Evolutionary conservation across 2,329 filamentous ascomycete genomes (phyloP).

Genomic region (Diaporthe capsici): DNA sequence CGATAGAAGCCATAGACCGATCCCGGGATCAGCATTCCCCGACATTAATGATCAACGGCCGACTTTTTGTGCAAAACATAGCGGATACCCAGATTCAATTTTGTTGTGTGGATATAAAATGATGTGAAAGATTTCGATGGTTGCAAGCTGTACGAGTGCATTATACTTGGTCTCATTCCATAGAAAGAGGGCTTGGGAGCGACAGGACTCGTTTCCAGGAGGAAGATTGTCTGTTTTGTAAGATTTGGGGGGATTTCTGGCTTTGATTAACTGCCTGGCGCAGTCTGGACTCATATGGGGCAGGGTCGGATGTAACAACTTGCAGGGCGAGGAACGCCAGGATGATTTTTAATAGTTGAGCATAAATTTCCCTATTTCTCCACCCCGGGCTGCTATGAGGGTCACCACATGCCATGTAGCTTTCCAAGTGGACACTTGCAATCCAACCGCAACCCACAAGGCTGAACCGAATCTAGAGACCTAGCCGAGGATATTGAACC

Average conservation of each 20-base stretch:
- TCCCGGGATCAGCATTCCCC: conserved; percentile 11
- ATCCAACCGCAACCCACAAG: not conserved
- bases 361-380: not conserved
- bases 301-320: conserved; percentile 9
- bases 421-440: not conserved
- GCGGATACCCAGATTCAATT: conserved; percentile 30
- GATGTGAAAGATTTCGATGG: conserved; percentile 26
- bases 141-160: conserved; percentile 11
- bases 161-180: conserved; percentile 17
- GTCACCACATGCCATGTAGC: not conserved
- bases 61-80: conserved; percentile 32
- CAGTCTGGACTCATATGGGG: not conserved
- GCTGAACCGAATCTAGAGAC: not conserved
- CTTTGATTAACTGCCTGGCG: conserved; percentile 33
- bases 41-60: conserved; percentile 32
- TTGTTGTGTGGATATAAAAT: conserved; percentile 16
- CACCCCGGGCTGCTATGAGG: not conserved
- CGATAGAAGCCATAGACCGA: conserved; percentile 40
- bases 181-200: not conserved
- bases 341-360: conserved; percentile 2
- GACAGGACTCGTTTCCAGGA: not conserved
- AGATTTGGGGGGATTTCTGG: conserved; percentile 3
- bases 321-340: conserved; percentile 11
- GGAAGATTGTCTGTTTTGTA: conserved; percentile 11
- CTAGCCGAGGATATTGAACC: not conserved